Evolutionary conservation across 768 basidiomycete species (phyloP), one percentile per base, ranked within the genome.

Genomic region (Terana coerulea): DNA sequence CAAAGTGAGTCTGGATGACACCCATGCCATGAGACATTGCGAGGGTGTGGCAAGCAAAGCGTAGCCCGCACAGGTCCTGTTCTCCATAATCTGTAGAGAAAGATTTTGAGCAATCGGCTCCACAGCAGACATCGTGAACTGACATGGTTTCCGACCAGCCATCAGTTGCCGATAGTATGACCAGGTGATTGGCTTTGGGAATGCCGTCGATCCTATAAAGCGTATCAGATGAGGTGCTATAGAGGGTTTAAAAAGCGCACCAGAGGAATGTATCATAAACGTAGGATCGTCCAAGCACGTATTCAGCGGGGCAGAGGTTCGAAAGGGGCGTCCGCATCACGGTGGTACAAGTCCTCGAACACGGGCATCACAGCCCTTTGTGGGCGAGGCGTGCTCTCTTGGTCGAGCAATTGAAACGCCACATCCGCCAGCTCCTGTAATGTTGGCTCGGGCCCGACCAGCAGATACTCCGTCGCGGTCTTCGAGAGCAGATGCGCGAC

Each of bases 21-120:
- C 67, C 67, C 39, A 64, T 56, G 9, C 56, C 67, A 44, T 68
- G 67, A 44, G 52, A 67, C 63, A 67, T 65, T 3, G 66, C 63
- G 22, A 64, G 48, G 2, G 49, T 39, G 28, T 64, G 61, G 28
- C 53, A 47, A 1, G 59, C 54, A 15, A 64, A 40, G 3, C 51
- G 29, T 39, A 49, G 29, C 21, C 62, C 54, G 1, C 61, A 59
- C 15, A 68, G 42, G 42, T 68, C 61, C 1, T 55, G 52, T 9
- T 63, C 64, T 1, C 64, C 65, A 42, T 61, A 66, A 52, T 29
- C 54, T 68, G 47, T 28, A 35, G 43, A 1, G 5, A 29, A 33
- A 21, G 5, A 9, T 8, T 12, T 31, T 36, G 1, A 25, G 17
- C 17, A 6, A 33, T 2, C 15, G 9, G 24, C 5, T n/a, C 12